Base-by-base conservation (phyloP, 192 early-diverging fungal genomes). In the Coemansia sp. region DNA sequence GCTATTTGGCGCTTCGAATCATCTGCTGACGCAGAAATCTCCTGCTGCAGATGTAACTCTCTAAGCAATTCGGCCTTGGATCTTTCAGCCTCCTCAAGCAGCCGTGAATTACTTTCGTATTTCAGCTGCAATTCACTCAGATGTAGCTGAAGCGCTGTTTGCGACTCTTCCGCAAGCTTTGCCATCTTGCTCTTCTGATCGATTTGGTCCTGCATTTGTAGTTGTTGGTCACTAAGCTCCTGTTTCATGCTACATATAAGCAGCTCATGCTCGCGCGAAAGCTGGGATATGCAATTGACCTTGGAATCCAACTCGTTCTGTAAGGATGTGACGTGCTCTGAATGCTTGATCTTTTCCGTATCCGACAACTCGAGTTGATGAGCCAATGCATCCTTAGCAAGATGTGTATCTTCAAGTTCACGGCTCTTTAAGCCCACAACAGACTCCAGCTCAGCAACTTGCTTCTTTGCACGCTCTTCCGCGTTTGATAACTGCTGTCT, bases 101-200 rank as follows among this genome's bases (percentile, higher is more conserved):
- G 64, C 4, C 19, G 12, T 2, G 26, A 8, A 12, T 36, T 39
- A 26, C 61, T 41, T 9, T 62, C 13, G 8, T 65, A 55, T 11
- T 36, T 12, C 19, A 41, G 52, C 8, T 60, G 48, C 36, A 66
- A 32, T 10, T 64, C 73, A 8, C 40, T 59, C 37, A 74, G 58
- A 11, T 71, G 41, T 26, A 41, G 41, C 39, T 70, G 62, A 19
- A 62, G 22, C 7, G 46, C 32, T n/a, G 21, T 4, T 42, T 21
- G 37, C 9, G 51, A 66, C 26, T 48, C 60, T 1, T 46, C 61
- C 8, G 61, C 61, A 13, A 32, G 15, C 2, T 1, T 11, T 8
- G 61, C 21, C 19, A 45, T 21, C 19, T 40, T 41, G 13, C 26
- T 59, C 1, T 5, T 3, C n/a, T 19, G 57, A 16, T 40, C 57